phyloP scores from a whole-genome alignment of 192 early-diverging fungal genomes.

The Entophlyctis luteolus region DNA sequence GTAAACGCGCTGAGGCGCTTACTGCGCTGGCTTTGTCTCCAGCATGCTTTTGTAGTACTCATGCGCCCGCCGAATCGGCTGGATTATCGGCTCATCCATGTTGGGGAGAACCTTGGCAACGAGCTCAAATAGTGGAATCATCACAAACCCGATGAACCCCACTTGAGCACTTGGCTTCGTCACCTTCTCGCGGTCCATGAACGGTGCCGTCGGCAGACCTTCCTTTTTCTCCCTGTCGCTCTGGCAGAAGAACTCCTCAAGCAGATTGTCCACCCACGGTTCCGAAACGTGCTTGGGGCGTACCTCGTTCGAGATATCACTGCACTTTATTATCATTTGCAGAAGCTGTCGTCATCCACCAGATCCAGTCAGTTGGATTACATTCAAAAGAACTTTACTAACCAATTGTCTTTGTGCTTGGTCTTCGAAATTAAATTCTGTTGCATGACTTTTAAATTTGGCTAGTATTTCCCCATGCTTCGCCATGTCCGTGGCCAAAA shows the following conservation, averaged over 20 bases:
- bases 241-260: slow-evolving; percentile 53
- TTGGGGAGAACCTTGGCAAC: slow-evolving; percentile 43
- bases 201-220: slow-evolving; percentile 44
- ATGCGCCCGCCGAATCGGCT: slow-evolving; percentile 40
- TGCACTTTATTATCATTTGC: slow-evolving; percentile 54
- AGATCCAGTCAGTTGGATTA: too few species aligned
- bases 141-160: slow-evolving; percentile 49
- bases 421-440: slow-evolving; percentile 42
- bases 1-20: too few species aligned
- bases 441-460: slow-evolving; percentile 35
- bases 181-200: slow-evolving; percentile 57
- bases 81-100: slow-evolving; percentile 39
- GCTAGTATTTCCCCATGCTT: slow-evolving; percentile 47
- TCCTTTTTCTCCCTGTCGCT: slow-evolving; percentile 48
- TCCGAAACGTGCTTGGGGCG: slow-evolving; percentile 49
- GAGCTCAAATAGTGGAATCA: slow-evolving; percentile 52
- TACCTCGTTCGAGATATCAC: slow-evolving; percentile 58
- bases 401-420: slow-evolving; percentile 40
- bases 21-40: slow-evolving; percentile 25
- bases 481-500: slow-evolving; percentile 52
- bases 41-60: slow-evolving; percentile 48
- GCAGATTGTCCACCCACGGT: slow-evolving; percentile 49
- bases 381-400: too few species aligned
- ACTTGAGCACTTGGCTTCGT: slow-evolving; percentile 48
- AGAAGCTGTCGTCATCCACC: slow-evolving; percentile 40